Base-by-base conservation (phyloP, 2,329 filamentous ascomycete species). In the Phialocephala sp. region DNA sequence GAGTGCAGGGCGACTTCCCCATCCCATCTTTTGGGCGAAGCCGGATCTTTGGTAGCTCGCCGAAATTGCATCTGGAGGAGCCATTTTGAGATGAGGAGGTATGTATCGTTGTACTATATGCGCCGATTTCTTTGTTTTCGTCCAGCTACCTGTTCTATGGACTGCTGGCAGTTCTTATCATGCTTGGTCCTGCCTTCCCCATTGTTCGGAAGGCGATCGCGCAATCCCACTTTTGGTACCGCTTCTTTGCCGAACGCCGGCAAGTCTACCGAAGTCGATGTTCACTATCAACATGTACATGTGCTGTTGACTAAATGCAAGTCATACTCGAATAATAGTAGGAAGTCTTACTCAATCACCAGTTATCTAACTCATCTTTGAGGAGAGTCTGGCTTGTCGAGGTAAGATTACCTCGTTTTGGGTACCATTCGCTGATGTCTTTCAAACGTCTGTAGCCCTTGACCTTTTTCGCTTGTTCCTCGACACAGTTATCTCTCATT, bases 1-100 rank as follows among this genome's bases (percentile, higher is more conserved):
- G 2, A 83, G 75, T 24, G 78, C 81, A 4, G 80, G 80, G 6
- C 73, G 75, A 24, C 59, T 63, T 43, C 80, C 81, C 80, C 80
- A 83, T 66, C 80, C 80, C 71, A 83, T 80, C 50, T 64, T 67
- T 18, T 64, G 60, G 54, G 61, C 41, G 52, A 65, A 65, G 37
- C 63, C 52, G 22, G 63, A 50, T 43, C 45, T 18, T 27, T 37
- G 41, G 20, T 61, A 61, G 47, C 55, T 57, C 32, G 50, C 50
- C 50, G 50, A 32, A 11, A 24, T 32, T 12, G 24, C 22, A 35
- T 54, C 50, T 27, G 24, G 8, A 27, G 50, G 18, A 12, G 50
- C 50, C 50, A 54, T 54, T 35, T 27, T 35, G 50, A 18, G 11
- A 18, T n/a, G 24, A 32, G 14, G 2, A 32, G 14, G 20, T 9